These are phyloP conservation scores for Elymus sibiricus DNA, from an alignment of 176 grass and related monocot species.

Conservation along the genomic window DNA sequence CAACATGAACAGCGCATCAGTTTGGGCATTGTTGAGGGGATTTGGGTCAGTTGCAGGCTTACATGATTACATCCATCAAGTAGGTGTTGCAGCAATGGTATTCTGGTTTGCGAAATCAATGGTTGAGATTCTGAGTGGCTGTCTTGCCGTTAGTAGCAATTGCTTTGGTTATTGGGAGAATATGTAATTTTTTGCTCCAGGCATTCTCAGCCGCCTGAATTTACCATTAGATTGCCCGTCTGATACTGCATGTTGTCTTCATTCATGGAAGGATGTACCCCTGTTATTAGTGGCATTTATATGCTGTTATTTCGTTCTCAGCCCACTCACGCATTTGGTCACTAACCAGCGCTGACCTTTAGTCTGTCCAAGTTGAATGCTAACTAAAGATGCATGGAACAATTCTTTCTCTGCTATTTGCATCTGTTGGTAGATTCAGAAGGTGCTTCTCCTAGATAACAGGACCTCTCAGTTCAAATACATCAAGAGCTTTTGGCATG, in stretches of 20 bases:
- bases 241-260: not conserved
- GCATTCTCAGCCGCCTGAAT: not conserved
- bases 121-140: not conserved
- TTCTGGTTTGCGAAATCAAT: not conserved
- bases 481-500: not conserved
- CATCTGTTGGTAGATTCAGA: not conserved
- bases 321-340: not conserved
- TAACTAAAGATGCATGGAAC: not conserved
- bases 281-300: not conserved
- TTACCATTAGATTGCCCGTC: not conserved
- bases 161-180: not conserved
- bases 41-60: not conserved
- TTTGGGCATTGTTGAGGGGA: not conserved
- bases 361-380: not conserved
- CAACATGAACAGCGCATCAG: not conserved
- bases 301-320: not conserved
- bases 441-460: not conserved
- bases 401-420: not conserved
- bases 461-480: not conserved
- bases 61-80: not conserved
- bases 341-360: conserved; percentile 1
- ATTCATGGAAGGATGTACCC: not conserved
- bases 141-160: not conserved
- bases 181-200: not conserved
- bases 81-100: too few species aligned